phyloP scores from a whole-genome alignment of 2,329 filamentous ascomycete genomes.

The Aspergillus aculeatus region DNA sequence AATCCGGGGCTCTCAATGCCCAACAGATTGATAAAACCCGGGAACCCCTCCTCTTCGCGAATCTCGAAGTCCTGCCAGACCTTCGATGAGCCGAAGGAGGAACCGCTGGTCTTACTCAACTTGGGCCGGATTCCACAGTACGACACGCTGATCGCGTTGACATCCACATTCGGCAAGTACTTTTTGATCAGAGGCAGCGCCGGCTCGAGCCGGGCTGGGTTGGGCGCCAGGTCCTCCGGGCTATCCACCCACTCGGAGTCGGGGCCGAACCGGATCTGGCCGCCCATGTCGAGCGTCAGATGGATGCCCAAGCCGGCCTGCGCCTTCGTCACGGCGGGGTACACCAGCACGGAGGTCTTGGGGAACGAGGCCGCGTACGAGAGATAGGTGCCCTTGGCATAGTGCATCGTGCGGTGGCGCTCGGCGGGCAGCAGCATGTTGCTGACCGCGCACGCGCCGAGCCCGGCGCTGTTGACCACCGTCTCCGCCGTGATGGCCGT shows the following conservation, averaged over 20 bases:
- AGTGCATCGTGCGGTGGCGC: conserved; percentile 64
- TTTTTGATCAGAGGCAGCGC: conserved; percentile 72
- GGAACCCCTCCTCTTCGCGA: conserved; percentile 69
- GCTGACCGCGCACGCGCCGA: conserved; percentile 71
- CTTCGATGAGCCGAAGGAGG: conserved; percentile 44
- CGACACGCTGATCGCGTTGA: conserved; percentile 67
- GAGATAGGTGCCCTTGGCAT: conserved; percentile 95
- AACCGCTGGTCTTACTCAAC: conserved; percentile 62
- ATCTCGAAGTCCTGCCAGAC: conserved; percentile 86
- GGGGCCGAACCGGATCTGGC: conserved; percentile 84
- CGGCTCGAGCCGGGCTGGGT: conserved; percentile 58
- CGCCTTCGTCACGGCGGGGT: conserved; percentile 80
- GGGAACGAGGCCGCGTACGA: conserved; percentile 70
- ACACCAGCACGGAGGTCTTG: conserved; percentile 71
- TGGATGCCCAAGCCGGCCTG: conserved; percentile 90
- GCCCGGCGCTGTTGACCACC: conserved; percentile 81
- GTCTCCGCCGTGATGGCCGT: conserved; percentile 68
- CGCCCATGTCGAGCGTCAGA: conserved; percentile 82
- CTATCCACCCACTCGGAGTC: conserved; percentile 89
- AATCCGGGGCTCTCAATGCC: conserved; percentile 93
- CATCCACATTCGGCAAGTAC: conserved; percentile 75
- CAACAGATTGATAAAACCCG: conserved; percentile 83
- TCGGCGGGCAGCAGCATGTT: conserved; percentile 69
- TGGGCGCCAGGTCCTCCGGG: conserved; percentile 69
- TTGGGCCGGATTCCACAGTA: conserved; percentile 94